phyloP scores from a whole-genome alignment of 495 filamentous ascomycete species.

The Cetradonia linearis region DNA sequence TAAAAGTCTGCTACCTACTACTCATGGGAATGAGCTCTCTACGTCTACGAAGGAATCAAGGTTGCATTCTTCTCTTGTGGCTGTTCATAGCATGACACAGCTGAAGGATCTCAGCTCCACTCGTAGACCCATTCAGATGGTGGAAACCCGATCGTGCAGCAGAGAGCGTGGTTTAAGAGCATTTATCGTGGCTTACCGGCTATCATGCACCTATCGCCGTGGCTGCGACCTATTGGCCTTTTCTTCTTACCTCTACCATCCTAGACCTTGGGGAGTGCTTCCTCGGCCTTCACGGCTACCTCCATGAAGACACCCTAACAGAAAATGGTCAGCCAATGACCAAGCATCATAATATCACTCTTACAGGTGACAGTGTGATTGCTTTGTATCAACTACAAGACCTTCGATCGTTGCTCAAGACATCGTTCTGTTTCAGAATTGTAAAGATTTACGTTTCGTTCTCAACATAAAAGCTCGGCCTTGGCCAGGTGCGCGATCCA shows the following conservation, averaged over 20 bases:
- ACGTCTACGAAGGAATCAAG: background rate
- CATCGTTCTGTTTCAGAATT: background rate
- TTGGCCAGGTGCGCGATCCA: too few relatives aligned
- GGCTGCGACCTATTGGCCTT: slow-evolving; percentile 16
- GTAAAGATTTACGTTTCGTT: background rate
- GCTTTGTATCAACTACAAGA: background rate
- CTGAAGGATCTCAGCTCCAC: background rate
- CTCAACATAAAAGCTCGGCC: too few relatives aligned
- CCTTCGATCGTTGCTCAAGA: too few relatives aligned
- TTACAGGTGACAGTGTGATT: background rate
- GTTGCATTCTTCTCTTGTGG: background rate
- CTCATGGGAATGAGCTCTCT: background rate
- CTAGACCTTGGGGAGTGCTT: background rate
- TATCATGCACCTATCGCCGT: slow-evolving; percentile 11
- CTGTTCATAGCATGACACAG: background rate
- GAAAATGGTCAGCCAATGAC: background rate
- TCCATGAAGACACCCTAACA: background rate
- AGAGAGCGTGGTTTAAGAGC: background rate
- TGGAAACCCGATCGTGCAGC: background rate
- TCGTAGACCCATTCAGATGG: background rate
- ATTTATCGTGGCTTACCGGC: slow-evolving; percentile 1
- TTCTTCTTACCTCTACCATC: background rate
- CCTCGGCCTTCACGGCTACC: background rate
- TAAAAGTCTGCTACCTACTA: background rate
- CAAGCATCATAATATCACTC: background rate